A percentile compares a stretch with the other conserved stretches of the same genome.
Conservation (phyloP, 176 grass and related monocot species). For the Musa beccarii region DNA sequence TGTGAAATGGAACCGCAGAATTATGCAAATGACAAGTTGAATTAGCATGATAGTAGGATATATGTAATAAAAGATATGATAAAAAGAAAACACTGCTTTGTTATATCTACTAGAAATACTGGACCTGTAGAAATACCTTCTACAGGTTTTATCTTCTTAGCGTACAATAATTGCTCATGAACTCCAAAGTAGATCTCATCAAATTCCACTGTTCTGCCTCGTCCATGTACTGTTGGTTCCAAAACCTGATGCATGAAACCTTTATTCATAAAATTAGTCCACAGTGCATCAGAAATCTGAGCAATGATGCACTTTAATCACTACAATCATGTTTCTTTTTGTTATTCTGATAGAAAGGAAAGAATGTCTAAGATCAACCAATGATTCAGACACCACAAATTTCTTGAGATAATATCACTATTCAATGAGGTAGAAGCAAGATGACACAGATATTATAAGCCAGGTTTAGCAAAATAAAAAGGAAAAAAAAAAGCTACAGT, state of each 20-base stretch:
- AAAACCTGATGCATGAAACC: slow-evolving; percentile 35
- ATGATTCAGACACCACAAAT: not conserved
- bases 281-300: not conserved
- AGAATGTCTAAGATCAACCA: not conserved
- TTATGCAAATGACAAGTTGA: too few relatives aligned
- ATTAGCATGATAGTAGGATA: not conserved
- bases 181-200: slow-evolving; percentile 90
- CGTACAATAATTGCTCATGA: slow-evolving; percentile 68
- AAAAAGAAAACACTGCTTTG: not conserved
- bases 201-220: slow-evolving; percentile 42
- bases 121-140: slow-evolving; percentile 39
- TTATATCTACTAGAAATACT: not conserved
- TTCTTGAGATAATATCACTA: not conserved
- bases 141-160: slow-evolving; percentile 72
- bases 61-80: too few relatives aligned
- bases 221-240: slow-evolving; percentile 71
- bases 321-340: too few relatives aligned
- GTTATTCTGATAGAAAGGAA: not conserved
- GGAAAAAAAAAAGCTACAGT: not conserved
- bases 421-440: too few relatives aligned
- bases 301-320: not conserved
- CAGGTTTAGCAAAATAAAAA: not conserved
- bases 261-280: not conserved
- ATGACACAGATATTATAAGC: not conserved
- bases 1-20: too few relatives aligned